These are phyloP conservation scores for Crepidotus sp. DNA, from an alignment of 1,284 basidiomycete genomes.

Conservation along the genomic window DNA sequence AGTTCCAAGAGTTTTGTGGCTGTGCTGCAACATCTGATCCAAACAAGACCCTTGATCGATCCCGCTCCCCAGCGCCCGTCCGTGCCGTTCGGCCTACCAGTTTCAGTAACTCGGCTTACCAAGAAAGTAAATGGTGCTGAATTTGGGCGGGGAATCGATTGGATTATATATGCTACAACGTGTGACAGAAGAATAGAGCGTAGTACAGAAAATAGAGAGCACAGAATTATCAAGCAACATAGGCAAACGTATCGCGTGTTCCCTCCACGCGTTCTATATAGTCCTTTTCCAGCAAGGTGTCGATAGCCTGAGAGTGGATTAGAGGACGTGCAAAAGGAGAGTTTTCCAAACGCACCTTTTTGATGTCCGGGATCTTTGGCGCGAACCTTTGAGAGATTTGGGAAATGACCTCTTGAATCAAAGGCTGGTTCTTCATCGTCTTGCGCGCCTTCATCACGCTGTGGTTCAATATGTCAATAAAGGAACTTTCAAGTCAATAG, in stretches of 20 bases:
- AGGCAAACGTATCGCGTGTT: slow-evolving; percentile 71
- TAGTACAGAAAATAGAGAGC: slow-evolving; percentile 14
- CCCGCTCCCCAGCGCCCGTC: too few species aligned
- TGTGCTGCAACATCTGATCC: too few species aligned
- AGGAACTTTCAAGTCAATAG: slow-evolving; percentile 1
- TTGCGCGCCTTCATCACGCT: slow-evolving; percentile 98
- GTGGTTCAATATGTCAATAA: slow-evolving; percentile 6
- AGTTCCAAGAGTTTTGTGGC: too few species aligned
- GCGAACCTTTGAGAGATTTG: slow-evolving; percentile 86
- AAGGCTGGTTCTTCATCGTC: slow-evolving; percentile 92
- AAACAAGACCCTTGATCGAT: too few species aligned
- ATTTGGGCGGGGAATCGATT: background rate
- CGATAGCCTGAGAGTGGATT: slow-evolving; percentile 68
- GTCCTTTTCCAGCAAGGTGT: slow-evolving; percentile 93
- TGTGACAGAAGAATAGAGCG: slow-evolving; percentile 1
- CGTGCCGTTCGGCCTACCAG: too few species aligned
- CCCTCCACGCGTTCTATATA: slow-evolving; percentile 92
- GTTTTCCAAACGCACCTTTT: slow-evolving; percentile 49
- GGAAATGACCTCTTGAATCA: slow-evolving; percentile 91
- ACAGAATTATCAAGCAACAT: slow-evolving; percentile 40
- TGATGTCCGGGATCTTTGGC: slow-evolving; percentile 88
- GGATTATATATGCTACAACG: slow-evolving; percentile 16
- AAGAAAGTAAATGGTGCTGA: background rate
- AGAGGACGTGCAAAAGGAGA: background rate
- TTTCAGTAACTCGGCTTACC: too few species aligned